Conservation (phyloP, 352 stramenopile species). For the Plasmopara viticola region DNA sequence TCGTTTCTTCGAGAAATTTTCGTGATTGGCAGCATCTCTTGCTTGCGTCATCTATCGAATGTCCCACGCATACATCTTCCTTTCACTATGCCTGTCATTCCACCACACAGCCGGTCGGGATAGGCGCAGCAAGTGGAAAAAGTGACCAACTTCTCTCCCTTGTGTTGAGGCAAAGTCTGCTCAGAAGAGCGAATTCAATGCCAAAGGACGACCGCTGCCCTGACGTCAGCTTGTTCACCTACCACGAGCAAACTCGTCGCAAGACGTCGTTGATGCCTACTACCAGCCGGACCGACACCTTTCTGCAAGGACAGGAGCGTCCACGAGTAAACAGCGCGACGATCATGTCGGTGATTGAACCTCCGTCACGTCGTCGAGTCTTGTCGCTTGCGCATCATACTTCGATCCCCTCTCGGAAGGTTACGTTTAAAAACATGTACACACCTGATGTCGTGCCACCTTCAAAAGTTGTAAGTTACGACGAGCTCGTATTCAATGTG, state of each 20-base stretch:
- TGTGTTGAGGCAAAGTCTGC: constrained; percentile 15
- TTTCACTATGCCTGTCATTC: neutral
- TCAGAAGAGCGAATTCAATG: constrained; percentile 6
- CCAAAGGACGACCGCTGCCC: constrained; percentile 8
- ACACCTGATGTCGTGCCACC: constrained; percentile 33
- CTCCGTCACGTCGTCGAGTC: constrained; percentile 11
- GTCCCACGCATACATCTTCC: neutral
- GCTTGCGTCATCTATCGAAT: neutral
- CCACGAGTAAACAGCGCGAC: constrained; percentile 17
- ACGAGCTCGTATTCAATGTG: constrained; percentile 56
- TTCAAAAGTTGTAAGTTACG: constrained; percentile 36
- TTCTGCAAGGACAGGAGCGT: constrained; percentile 5
- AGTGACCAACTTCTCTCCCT: neutral
- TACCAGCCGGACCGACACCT: constrained; percentile 6
- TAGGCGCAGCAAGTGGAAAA: constrained; percentile 1
- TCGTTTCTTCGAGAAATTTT: neutral
- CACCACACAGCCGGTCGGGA: neutral
- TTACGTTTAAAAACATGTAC: constrained; percentile 48
- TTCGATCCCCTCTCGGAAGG: constrained; percentile 24
- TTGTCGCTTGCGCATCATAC: constrained; percentile 16
- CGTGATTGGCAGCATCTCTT: neutral
- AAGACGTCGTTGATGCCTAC: constrained; percentile 12
- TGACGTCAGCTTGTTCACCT: constrained; percentile 21
- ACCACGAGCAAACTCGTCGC: constrained; percentile 21
- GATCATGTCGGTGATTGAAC: neutral